These are phyloP conservation scores for Neophaeococcomyces mojaviensis DNA, from an alignment of 2,329 filamentous ascomycete species.

Conservation along the genomic window DNA sequence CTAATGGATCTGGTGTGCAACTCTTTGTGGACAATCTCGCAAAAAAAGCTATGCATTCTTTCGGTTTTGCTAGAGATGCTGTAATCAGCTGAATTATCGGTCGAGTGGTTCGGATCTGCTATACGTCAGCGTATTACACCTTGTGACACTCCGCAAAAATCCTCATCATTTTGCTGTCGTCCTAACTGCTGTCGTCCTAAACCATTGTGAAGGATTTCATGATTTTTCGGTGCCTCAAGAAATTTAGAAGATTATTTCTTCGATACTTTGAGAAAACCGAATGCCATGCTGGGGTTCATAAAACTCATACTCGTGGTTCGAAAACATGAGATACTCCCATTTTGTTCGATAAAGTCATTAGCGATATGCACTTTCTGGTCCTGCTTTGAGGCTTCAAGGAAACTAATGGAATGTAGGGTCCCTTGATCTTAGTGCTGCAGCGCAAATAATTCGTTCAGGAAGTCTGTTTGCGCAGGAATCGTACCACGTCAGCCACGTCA, in stretches of 20 bases:
- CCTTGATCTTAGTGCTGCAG: constrained; percentile 41
- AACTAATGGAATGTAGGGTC: constrained; percentile 45
- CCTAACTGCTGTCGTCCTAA: no score
- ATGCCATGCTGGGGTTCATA: constrained; percentile 41
- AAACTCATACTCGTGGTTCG: constrained; percentile 42
- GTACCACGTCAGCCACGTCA: constrained; percentile 47
- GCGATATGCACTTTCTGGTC: constrained; percentile 36
- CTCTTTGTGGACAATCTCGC: constrained; percentile 46
- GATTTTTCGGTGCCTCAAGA: constrained; percentile 42
- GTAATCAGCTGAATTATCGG: constrained; percentile 38
- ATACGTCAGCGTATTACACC: constrained; percentile 39
- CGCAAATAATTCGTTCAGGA: constrained; percentile 39
- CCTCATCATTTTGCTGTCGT: constrained; percentile 29
- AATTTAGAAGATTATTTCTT: constrained; percentile 29
- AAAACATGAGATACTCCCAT: constrained; percentile 41
- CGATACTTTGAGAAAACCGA: constrained; percentile 32
- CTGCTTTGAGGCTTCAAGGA: constrained; percentile 37
- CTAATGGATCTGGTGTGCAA: constrained; percentile 42
- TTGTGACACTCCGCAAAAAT: constrained; percentile 32
- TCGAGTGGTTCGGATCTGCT: constrained; percentile 35
- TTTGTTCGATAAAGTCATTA: constrained; percentile 37
- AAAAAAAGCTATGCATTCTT: constrained; percentile 40
- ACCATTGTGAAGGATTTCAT: constrained; percentile 40
- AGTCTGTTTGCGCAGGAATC: constrained; percentile 41
- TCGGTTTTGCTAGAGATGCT: constrained; percentile 30